These are phyloP conservation scores for Epichloe glyceriae DNA, from an alignment of 2,329 filamentous ascomycete species.

Conservation along the genomic window DNA sequence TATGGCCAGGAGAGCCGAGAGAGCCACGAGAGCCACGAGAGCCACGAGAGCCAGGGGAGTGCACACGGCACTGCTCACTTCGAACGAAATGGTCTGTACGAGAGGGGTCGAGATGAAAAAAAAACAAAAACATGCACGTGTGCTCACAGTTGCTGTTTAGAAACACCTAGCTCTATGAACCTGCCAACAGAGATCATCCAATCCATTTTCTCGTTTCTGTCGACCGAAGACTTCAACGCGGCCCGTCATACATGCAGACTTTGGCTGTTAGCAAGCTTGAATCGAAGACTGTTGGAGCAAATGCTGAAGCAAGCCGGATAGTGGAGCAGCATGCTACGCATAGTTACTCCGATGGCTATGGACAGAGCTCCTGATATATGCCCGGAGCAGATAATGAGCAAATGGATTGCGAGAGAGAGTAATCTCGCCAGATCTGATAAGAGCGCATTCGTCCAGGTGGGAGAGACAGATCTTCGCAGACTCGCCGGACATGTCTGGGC, in stretches of 20 bases:
- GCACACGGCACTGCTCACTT: not conserved
- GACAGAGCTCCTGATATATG: constrained; percentile 7
- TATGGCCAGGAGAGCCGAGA: constrained; percentile 8
- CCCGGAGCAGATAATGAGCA: constrained; percentile 25
- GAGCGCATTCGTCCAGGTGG: constrained; percentile 19
- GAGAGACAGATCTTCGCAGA: constrained; percentile 24
- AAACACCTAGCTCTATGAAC: constrained; percentile 15
- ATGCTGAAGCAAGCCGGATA: constrained; percentile 46
- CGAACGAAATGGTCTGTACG: not conserved
- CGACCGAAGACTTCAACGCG: constrained; percentile 38
- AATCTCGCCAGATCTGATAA: constrained; percentile 9
- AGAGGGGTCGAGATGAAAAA: not conserved
- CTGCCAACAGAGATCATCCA: constrained; percentile 24
- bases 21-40: constrained; percentile 5
- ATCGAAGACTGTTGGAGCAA: constrained; percentile 31
- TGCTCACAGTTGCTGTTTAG: not conserved
- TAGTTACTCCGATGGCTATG: constrained; percentile 13
- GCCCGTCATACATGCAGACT: constrained; percentile 44
- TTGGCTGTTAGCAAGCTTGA: constrained; percentile 47
- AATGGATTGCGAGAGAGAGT: constrained; percentile 29
- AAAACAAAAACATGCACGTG: not conserved
- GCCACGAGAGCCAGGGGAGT: constrained; percentile 6
- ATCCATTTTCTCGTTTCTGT: constrained; percentile 21
- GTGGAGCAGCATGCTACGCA: constrained; percentile 25
- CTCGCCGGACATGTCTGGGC: constrained; percentile 12